Conservation (phyloP, 805 yeast genomes). For the Suhomyces emberorum region DNA sequence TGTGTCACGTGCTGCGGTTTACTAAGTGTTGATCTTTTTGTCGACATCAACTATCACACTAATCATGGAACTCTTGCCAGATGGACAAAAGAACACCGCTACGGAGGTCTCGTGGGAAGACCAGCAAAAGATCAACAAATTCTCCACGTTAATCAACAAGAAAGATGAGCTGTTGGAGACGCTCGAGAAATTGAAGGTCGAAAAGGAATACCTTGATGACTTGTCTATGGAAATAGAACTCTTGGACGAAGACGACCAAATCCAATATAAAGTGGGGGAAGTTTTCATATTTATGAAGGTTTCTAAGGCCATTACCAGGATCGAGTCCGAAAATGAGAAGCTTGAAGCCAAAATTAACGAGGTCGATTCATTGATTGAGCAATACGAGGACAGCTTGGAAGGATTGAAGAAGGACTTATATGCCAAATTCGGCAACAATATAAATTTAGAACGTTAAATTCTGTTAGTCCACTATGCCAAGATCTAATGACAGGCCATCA, state of each 20-base stretch:
- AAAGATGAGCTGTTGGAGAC: conserved; percentile 56
- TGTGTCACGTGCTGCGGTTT: too few relatives aligned
- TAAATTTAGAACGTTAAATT: conserved; percentile 74
- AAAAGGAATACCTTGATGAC: conserved; percentile 87
- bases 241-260: conserved; percentile 66
- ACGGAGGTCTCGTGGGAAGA: conserved; percentile 76
- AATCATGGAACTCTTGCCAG: conserved; percentile 48
- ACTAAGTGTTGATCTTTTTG: too few relatives aligned
- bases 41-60: too few relatives aligned
- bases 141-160: conserved; percentile 75
- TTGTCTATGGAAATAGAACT: conserved; percentile 81
- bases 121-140: conserved; percentile 84
- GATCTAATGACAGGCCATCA: too few relatives aligned
- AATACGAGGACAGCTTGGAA: conserved; percentile 51
- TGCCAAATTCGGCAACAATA: conserved; percentile 84
- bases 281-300: conserved; percentile 69
- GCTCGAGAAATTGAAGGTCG: conserved; percentile 51
- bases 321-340: conserved; percentile 59
- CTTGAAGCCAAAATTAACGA: conserved; percentile 49
- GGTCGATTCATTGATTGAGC: conserved; percentile 46
- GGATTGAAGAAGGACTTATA: conserved; percentile 72
- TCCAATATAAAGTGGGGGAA: conserved; percentile 81
- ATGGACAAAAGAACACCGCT: conserved; percentile 50
- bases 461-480: too few relatives aligned
- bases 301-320: conserved; percentile 58